Evolutionary conservation across 257 asterid species (phyloP).

Genomic region (Coffea canephora): DNA sequence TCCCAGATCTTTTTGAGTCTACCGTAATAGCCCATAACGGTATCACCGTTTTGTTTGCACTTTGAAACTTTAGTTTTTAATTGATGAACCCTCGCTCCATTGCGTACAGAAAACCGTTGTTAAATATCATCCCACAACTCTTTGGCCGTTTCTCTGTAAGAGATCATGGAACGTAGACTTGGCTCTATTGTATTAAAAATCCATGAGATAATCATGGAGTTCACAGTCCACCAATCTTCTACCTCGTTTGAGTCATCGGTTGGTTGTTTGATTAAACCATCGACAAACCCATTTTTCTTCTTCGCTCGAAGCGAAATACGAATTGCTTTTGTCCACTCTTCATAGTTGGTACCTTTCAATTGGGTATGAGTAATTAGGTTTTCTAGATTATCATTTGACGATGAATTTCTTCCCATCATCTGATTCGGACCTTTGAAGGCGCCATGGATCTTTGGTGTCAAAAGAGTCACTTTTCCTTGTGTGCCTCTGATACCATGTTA

Average conservation of each 20-base stretch:
- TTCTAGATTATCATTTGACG: background rate
- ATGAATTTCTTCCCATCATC: background rate
- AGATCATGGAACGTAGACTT: background rate
- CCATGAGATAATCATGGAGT: conserved; percentile 12
- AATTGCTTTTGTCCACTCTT: background rate
- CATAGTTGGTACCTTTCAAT: conserved; percentile 1
- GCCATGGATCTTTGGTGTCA: too few relatives aligned
- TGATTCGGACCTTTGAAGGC: too few relatives aligned
- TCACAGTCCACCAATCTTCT: conserved; percentile 12
- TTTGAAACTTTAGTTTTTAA: background rate
- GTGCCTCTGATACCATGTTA: too few relatives aligned
- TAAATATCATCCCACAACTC: conserved; percentile 4
- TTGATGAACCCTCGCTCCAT: background rate
- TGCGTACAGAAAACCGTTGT: background rate
- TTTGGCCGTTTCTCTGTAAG: background rate
- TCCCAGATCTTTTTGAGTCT: conserved; percentile 12
- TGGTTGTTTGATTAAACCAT: background rate
- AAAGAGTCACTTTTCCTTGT: too few relatives aligned
- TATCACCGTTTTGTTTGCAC: background rate
- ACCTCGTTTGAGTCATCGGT: background rate
- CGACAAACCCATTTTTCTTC: conserved; percentile 5
- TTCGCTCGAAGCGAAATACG: conserved; percentile 5
- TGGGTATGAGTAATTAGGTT: conserved; percentile 1
- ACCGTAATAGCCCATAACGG: conserved; percentile 1
- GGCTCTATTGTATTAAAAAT: conserved; percentile 10